Conservation (phyloP, 225 moss, liverwort and hornwort genomes). For the Pleurozium schreberi region DNA sequence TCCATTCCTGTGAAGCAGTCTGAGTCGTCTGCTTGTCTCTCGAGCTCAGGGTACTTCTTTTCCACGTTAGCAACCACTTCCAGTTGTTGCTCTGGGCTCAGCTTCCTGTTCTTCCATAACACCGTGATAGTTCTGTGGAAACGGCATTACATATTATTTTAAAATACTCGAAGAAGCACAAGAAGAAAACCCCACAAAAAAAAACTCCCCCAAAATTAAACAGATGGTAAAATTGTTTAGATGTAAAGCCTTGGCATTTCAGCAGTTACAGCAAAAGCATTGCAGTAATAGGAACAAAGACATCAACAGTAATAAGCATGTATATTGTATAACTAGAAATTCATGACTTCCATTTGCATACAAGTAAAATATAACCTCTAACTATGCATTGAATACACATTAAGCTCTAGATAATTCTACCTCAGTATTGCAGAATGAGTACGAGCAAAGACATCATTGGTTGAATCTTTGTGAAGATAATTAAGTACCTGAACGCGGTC, state of each 20-base stretch:
- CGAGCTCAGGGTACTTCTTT: constrained; percentile 40
- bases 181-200: no score
- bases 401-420: background rate
- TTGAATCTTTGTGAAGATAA: background rate
- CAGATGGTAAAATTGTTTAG: background rate
- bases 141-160: background rate
- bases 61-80: constrained; percentile 75
- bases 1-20: constrained; percentile 64
- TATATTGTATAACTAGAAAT: background rate
- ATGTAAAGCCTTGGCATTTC: background rate
- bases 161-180: background rate
- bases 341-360: no score
- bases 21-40: constrained; percentile 57
- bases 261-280: background rate
- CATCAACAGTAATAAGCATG: background rate
- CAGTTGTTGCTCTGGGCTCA: constrained; percentile 84
- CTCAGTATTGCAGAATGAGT: background rate
- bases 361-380: background rate
- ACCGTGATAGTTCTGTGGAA: constrained; percentile 66
- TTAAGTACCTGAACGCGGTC: constrained; percentile 68
- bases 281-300: background rate
- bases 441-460: background rate
- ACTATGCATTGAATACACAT: background rate
- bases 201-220: background rate
- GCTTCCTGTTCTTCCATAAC: constrained; percentile 78